A percentile compares a stretch with the other conserved stretches of the same genome.
phyloP scores from a whole-genome alignment of 2,329 filamentous ascomycete species.

The Monascus ruber region DNA sequence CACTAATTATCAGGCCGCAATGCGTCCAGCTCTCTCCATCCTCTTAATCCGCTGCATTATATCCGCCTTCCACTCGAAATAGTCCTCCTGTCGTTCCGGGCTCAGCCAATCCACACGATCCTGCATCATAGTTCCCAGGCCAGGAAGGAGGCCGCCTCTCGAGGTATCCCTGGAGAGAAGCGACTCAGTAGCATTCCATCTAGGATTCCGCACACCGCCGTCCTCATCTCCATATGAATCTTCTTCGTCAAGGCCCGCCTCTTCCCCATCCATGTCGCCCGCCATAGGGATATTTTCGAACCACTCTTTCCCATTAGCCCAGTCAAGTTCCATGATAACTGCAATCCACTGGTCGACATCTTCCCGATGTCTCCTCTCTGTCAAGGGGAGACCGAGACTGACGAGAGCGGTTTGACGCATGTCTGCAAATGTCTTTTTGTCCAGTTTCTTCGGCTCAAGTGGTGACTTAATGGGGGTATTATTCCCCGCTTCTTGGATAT shows the following conservation, averaged over 20 bases:
- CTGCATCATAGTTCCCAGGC: slow-evolving; percentile 42
- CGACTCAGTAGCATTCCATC: slow-evolving; percentile 8
- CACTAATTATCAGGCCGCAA: no score
- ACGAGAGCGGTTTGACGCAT: slow-evolving; percentile 29
- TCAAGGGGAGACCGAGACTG: slow-evolving; percentile 28
- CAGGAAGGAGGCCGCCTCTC: slow-evolving; percentile 31
- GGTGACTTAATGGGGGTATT: slow-evolving; percentile 1
- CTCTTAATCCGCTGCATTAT: slow-evolving; percentile 28
- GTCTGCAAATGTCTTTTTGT: slow-evolving; percentile 30
- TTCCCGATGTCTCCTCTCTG: slow-evolving; percentile 27
- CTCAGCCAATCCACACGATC: slow-evolving; percentile 37
- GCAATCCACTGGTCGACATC: slow-evolving; percentile 54
- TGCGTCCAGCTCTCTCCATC: slow-evolving; percentile 12
- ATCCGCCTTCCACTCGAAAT: slow-evolving; percentile 31
- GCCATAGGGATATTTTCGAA: slow-evolving; percentile 45
- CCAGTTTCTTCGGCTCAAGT: slow-evolving; percentile 20
- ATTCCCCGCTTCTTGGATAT: slow-evolving; percentile 3
- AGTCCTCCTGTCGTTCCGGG: slow-evolving; percentile 32
- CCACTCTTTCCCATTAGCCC: slow-evolving; percentile 54
- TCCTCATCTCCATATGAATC: slow-evolving; percentile 22
- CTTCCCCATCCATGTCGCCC: slow-evolving; percentile 23
- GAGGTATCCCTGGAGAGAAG: slow-evolving; percentile 8
- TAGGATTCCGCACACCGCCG: slow-evolving; percentile 14
- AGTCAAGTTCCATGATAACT: slow-evolving; percentile 39
- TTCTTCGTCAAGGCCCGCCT: slow-evolving; percentile 20